Evolutionary conservation across 2,329 filamentous ascomycete species (phyloP).

Genomic region (Leptographium wingfieldii): DNA sequence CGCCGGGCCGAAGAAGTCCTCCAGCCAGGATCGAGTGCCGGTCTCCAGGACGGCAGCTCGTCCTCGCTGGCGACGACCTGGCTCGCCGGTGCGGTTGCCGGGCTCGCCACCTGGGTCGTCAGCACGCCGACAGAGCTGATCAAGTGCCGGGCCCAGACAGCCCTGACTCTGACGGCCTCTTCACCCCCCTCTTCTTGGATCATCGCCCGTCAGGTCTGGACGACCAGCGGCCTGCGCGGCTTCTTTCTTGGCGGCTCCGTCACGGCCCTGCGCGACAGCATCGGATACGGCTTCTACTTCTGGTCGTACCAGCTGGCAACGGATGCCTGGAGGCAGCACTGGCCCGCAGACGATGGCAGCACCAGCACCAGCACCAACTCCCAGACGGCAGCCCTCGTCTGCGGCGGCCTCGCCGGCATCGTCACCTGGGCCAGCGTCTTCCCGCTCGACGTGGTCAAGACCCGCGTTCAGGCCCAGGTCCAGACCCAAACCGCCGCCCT

Average conservation of each 20-base stretch:
- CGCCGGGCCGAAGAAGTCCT: conserved; percentile 66
- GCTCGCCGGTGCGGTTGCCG: conserved; percentile 67
- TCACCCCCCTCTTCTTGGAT: conserved; percentile 25
- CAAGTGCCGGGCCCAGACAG: conserved; percentile 79
- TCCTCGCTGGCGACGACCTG: conserved; percentile 48
- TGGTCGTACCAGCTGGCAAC: conserved; percentile 78
- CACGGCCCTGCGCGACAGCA: conserved; percentile 69
- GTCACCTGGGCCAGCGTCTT: conserved; percentile 86
- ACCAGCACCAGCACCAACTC: conserved; percentile 13
- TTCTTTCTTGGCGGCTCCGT: conserved; percentile 72
- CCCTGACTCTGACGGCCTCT: neutral
- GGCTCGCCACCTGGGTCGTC: conserved; percentile 73
- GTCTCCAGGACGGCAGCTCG: neutral
- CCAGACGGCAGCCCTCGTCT: conserved; percentile 52
- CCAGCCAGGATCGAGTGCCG: conserved; percentile 16
- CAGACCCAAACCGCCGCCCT: conserved; percentile 52
- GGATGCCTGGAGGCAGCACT: conserved; percentile 21
- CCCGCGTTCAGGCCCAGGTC: conserved; percentile 68
- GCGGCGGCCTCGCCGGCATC: conserved; percentile 77
- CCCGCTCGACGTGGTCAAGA: conserved; percentile 86
- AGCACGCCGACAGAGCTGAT: conserved; percentile 83
- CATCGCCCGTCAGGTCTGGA: conserved; percentile 50
- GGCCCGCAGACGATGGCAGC: neutral
- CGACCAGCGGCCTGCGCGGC: conserved; percentile 46
- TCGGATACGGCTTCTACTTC: conserved; percentile 98